Evolutionary conservation across 2,329 filamentous ascomycete genomes (phyloP), one percentile per base, ranked within the genome.

Genomic region (Truncatella angustata): DNA sequence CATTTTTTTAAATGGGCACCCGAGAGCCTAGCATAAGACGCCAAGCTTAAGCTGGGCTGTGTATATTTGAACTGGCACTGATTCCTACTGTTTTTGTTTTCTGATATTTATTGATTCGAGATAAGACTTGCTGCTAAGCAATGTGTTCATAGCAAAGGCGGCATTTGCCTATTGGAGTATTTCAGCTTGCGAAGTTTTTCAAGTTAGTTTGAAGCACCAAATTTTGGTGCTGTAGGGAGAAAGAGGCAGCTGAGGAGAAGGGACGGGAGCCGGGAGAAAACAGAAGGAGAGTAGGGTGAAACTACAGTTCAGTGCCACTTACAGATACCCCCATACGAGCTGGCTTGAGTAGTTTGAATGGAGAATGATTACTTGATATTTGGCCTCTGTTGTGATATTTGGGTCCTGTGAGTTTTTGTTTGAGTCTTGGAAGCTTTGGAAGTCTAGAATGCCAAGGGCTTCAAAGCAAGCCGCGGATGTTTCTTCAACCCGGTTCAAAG

Each of bases 261-360:
- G n/a, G n/a, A n/a, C n/a, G n/a, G n/a, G n/a, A n/a, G n/a, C n/a
- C n/a, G n/a, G n/a, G n/a, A n/a, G n/a, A n/a, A n/a, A n/a, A n/a
- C n/a, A n/a, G n/a, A n/a, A 14, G 14, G 28, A 9, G 28, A 44
- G 12, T n/a, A 44, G 21, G 18, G 14, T 24, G 23, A n/a, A 42
- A 7, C 9, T 28, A 12, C 40, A 44, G 40, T 23, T 44, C 14
- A 23, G 40, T 26, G 40, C 14, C 18, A 44, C 24, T 14, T 44
- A 24, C 24, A 44, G 40, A 44, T 44, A 44, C 40, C 40, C 40
- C n/a, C n/a, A n/a, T 26, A 28, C 40, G 40, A 44, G 40, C 40
- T 44, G 40, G 40, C 21, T 44, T 18, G 16, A 44, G 21, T 44
- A 44, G 40, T 26, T 24, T 26, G 20, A 44, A 30, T 32, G 28